Conservation (phyloP, 768 basidiomycete species). For the Kondoa subrosea region DNA sequence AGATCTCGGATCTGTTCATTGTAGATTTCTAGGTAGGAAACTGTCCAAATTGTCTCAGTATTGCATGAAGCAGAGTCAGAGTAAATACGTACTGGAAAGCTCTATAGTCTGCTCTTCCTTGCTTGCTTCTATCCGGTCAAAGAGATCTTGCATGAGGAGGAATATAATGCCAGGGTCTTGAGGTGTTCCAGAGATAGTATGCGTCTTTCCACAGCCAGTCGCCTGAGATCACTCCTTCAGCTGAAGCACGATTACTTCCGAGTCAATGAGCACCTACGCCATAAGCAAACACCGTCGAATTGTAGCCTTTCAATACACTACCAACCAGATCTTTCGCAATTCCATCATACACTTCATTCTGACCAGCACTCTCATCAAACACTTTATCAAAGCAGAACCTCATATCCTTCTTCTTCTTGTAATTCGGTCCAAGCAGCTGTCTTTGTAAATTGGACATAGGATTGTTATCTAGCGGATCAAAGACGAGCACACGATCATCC, state of each 20-base stretch:
- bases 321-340: constrained; percentile 71
- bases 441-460: constrained; percentile 62
- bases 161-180: constrained; percentile 84
- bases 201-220: constrained; percentile 99
- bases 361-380: constrained; percentile 60
- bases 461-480: constrained; percentile 87
- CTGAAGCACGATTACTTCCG: constrained; percentile 11
- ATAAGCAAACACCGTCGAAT: constrained; percentile 95
- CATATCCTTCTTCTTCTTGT: constrained; percentile 88
- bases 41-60: constrained; percentile 27
- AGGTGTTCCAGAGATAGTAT: constrained; percentile 89
- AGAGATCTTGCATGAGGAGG: constrained; percentile 90
- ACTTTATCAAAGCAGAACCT: constrained; percentile 95
- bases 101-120: constrained; percentile 69
- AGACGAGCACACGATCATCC: constrained; percentile 31
- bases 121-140: constrained; percentile 75
- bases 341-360: constrained; percentile 70
- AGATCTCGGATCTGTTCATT: constrained; percentile 97
- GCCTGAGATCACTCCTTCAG: constrained; percentile 43
- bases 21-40: constrained; percentile 97
- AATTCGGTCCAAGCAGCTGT: constrained; percentile 59
- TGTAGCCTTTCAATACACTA: constrained; percentile 80
- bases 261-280: constrained; percentile 49
- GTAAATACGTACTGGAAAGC: constrained; percentile 38
- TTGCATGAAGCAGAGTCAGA: neutral